Percentiles rank a stretch among this genome's conserved stretches.
These are phyloP conservation scores for Delphinella strobiligena DNA, from an alignment of 2,329 filamentous ascomycete genomes.

Conservation along the genomic window DNA sequence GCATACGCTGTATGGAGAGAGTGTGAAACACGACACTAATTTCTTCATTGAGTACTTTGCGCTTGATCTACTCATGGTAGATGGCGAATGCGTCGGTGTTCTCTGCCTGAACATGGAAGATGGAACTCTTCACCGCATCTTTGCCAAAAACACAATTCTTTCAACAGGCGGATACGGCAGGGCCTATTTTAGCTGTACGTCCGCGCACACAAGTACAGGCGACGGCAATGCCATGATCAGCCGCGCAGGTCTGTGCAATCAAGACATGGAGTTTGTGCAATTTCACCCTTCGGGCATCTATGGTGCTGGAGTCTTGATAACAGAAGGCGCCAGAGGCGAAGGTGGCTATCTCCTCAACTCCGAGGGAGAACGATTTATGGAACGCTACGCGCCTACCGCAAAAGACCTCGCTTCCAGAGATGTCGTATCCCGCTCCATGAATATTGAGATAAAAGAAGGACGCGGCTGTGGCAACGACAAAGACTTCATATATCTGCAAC, in stretches of 20 bases:
- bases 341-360: slow-evolving; percentile 96
- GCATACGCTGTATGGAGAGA: slow-evolving; percentile 38
- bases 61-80: slow-evolving; percentile 37
- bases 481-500: slow-evolving; percentile 37
- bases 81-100: slow-evolving; percentile 19
- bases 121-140: slow-evolving; percentile 92
- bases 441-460: slow-evolving; percentile 36
- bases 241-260: slow-evolving; percentile 92
- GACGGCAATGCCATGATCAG: slow-evolving; percentile 99
- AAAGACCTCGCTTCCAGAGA: slow-evolving; percentile 96
- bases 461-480: slow-evolving; percentile 33
- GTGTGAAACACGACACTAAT: slow-evolving; percentile 28
- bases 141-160: slow-evolving; percentile 90
- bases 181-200: slow-evolving; percentile 97
- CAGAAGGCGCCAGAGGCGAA: slow-evolving; percentile 94
- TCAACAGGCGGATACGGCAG: slow-evolving; percentile 96
- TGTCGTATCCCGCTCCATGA: slow-evolving; percentile 74
- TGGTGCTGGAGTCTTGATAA: slow-evolving; percentile 94
- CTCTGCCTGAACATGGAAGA: slow-evolving; percentile 75
- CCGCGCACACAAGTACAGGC: slow-evolving; percentile 95
- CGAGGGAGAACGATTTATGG: slow-evolving; percentile 98
- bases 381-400: slow-evolving; percentile 91
- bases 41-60: slow-evolving; percentile 42
- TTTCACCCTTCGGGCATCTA: slow-evolving; percentile 99
- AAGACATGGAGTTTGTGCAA: slow-evolving; percentile 98